These are phyloP conservation scores for Dendrothele bispora DNA, from an alignment of 768 basidiomycete genomes.

Conservation along the genomic window DNA sequence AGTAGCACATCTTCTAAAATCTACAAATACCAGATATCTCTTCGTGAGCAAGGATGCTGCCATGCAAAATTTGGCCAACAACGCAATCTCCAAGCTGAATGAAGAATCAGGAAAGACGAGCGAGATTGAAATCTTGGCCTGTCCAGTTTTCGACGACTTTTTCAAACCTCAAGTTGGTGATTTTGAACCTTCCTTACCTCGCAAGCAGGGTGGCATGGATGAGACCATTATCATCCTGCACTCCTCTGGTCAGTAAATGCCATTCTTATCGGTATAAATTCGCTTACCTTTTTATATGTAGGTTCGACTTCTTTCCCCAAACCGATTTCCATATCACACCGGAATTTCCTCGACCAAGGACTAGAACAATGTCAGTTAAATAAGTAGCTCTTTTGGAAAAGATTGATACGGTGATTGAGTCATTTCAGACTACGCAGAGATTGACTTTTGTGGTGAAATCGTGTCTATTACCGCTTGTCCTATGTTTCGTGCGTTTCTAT, in stretches of 20 bases:
- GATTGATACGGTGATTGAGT: no score
- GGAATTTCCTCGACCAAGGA: no score
- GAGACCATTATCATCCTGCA: background rate
- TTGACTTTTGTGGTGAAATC: no score
- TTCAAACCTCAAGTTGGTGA: background rate
- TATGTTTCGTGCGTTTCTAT: no score
- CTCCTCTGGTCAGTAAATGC: slow-evolving; percentile 3
- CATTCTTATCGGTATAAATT: no score
- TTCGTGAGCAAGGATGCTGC: background rate
- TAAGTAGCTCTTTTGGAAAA: no score
- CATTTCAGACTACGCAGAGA: no score
- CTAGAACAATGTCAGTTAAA: no score
- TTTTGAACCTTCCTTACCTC: background rate
- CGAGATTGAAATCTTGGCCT: background rate
- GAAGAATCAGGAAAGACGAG: background rate
- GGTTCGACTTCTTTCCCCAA: no score
- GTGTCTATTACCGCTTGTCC: no score
- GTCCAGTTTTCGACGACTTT: background rate
- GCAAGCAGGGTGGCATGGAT: background rate
- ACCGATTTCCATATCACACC: no score
- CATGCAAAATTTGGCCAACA: background rate
- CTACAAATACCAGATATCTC: slow-evolving; percentile 12
- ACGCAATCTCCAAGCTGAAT: background rate
- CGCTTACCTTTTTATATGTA: no score
- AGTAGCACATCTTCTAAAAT: slow-evolving; percentile 24